phyloP scores from a whole-genome alignment of 179 eudicot genomes.

The Silene vulgaris region DNA sequence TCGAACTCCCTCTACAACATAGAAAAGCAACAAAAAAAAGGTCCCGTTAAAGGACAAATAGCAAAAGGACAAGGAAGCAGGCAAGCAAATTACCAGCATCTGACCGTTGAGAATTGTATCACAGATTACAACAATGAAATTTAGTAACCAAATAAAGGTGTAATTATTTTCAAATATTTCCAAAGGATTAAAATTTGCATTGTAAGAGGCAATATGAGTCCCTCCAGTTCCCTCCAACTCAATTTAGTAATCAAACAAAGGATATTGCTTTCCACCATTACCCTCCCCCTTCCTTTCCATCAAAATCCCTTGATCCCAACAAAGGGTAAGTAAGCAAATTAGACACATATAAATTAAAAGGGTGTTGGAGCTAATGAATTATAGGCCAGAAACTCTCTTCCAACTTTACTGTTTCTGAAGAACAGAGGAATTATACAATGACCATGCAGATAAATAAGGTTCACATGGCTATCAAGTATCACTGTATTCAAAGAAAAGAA shows the following conservation, averaged over 20 bases:
- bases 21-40: constrained; percentile 16
- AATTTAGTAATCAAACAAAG: not conserved
- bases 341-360: constrained; percentile 4
- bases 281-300: not conserved
- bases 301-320: not conserved
- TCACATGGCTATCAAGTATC: constrained; percentile 2
- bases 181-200: not conserved
- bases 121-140: not conserved
- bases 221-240: not conserved
- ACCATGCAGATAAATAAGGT: not conserved
- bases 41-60: not conserved
- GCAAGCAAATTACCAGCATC: not conserved
- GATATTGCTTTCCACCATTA: not conserved
- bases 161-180: not conserved
- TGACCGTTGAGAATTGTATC: not conserved
- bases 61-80: not conserved
- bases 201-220: not conserved
- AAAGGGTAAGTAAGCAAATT: not conserved
- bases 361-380: not conserved
- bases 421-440: not conserved
- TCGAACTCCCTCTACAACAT: constrained; percentile 73
- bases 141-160: not conserved
- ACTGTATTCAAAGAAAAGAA: not conserved
- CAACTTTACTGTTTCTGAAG: constrained; percentile 1
- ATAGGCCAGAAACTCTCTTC: not conserved